Percentiles rank a stretch among this genome's conserved stretches.
These are phyloP conservation scores for Solanum gracilifrons DNA, from an alignment of 257 asterid genomes.

Conservation along the genomic window DNA sequence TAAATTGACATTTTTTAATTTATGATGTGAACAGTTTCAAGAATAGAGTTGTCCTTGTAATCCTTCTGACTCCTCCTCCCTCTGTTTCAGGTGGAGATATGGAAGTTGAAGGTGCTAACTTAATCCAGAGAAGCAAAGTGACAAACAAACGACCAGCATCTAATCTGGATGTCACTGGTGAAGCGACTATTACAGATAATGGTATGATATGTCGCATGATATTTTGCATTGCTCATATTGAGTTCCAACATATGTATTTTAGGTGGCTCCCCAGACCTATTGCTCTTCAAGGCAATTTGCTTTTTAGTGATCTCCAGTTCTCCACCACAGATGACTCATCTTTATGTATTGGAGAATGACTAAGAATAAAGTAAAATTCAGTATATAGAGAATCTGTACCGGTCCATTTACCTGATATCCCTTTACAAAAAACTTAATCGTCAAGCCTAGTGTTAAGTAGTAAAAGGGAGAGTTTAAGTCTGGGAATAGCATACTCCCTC, in stretches of 20 bases:
- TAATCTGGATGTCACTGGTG: conserved; percentile 2
- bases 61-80: not conserved
- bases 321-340: not conserved
- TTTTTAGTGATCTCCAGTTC: not conserved
- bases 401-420: not conserved
- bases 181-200: not conserved
- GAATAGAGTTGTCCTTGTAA: not conserved
- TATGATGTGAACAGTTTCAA: not conserved
- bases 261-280: not conserved
- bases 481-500: too few species aligned
- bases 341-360: not conserved
- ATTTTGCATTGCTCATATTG: not conserved
- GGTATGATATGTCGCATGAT: conserved; percentile 6
- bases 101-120: not conserved
- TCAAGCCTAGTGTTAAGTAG: not conserved
- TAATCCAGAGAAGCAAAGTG: conserved; percentile 1
- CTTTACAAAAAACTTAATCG: not conserved
- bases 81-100: conserved; percentile 11
- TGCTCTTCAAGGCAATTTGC: not conserved
- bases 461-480: not conserved
- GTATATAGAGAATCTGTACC: not conserved
- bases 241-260: not conserved
- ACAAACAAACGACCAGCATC: conserved; percentile 25
- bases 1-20: not conserved
- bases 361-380: not conserved